Evolutionary conservation across 768 basidiomycete species (phyloP).

Genomic region (Xerocomus brunneocitrinus): DNA sequence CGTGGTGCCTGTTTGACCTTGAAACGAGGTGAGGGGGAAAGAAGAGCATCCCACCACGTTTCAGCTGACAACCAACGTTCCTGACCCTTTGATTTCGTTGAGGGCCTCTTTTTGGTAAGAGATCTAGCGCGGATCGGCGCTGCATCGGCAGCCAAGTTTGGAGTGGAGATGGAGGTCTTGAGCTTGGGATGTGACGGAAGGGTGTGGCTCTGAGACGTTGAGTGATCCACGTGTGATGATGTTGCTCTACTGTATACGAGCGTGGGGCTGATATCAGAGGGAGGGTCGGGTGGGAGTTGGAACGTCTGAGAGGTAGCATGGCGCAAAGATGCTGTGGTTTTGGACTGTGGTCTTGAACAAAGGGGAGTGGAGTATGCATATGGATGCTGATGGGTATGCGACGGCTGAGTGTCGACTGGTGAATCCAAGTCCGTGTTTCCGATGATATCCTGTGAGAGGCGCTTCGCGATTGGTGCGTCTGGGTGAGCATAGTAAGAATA

Average conservation of each 20-base stretch:
- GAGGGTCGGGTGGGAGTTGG: constrained; percentile 7
- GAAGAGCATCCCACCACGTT: constrained; percentile 76
- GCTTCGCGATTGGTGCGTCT: constrained; percentile 11
- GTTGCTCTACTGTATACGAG: background rate
- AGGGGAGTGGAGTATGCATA: constrained; percentile 43
- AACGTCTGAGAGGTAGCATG: constrained; percentile 25
- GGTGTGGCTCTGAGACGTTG: background rate
- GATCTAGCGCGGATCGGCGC: constrained; percentile 9
- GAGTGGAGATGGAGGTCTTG: constrained; percentile 60
- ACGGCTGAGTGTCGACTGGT: constrained; percentile 3
- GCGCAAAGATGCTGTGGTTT: constrained; percentile 10
- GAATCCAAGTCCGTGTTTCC: constrained; percentile 20
- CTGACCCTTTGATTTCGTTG: constrained; percentile 36
- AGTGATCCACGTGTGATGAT: constrained; percentile 8
- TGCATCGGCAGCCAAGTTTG: constrained; percentile 45
- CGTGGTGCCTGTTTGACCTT: constrained; percentile 40
- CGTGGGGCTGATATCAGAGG: background rate
- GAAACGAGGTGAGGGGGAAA: constrained; percentile 74
- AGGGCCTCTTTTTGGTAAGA: constrained; percentile 18
- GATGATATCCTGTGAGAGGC: constrained; percentile 7
- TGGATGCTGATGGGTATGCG: constrained; percentile 40
- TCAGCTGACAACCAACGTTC: constrained; percentile 71
- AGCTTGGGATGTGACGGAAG: constrained; percentile 22
- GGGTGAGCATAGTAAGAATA: constrained; percentile 46
- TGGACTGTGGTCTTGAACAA: constrained; percentile 4